Conservation (phyloP, 805 yeast species). For the Hanseniaspora jakobsenii region DNA sequence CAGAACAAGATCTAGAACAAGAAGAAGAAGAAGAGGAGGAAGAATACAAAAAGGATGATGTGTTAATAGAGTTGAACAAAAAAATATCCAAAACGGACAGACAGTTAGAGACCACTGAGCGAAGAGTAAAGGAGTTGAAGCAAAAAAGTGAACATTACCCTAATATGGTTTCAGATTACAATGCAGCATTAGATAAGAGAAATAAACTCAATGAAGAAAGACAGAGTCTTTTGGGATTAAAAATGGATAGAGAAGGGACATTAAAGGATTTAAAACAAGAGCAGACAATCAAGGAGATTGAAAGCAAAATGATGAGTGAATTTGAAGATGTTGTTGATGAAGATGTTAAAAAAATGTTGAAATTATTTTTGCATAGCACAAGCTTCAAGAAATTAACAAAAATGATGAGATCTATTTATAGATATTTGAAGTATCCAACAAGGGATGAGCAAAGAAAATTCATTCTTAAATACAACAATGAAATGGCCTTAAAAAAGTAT, state of each 20-base stretch:
- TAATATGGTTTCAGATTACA: no score
- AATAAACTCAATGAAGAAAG: no score
- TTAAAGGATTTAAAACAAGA: neutral
- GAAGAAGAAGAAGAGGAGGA: no score
- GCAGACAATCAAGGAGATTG: neutral
- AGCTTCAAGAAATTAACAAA: neutral
- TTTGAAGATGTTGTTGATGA: no score
- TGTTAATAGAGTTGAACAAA: neutral
- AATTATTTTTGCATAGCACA: neutral
- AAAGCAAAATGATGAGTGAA: neutral
- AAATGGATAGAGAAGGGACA: neutral
- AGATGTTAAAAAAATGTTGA: no score
- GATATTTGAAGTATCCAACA: neutral
- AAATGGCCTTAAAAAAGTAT: constrained; percentile 20
- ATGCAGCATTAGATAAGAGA: no score
- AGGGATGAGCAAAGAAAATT: neutral
- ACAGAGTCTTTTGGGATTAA: constrained; percentile 7
- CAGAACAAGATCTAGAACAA: no score
- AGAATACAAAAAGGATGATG: no score
- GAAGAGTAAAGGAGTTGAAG: no score
- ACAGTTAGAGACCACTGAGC: constrained; percentile 27
- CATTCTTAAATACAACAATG: constrained; percentile 22
- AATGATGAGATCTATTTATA: neutral
- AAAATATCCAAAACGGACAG: neutral
- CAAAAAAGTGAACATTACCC: no score